These are phyloP conservation scores for Nissolia schottii DNA, from an alignment of 306 rosid species.

Conservation along the genomic window DNA sequence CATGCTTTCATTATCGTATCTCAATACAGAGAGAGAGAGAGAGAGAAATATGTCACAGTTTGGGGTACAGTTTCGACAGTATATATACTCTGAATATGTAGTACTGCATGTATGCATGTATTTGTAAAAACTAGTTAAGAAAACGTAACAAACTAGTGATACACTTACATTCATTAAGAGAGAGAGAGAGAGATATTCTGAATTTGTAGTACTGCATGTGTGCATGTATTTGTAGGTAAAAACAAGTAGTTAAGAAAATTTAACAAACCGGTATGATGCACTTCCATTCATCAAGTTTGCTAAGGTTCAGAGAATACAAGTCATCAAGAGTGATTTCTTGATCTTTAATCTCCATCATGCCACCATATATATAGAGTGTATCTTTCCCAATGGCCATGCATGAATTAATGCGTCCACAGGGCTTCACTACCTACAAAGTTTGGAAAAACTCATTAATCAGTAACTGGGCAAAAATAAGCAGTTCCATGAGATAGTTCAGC, in stretches of 20 bases:
- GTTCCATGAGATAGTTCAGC: slow-evolving; percentile 17
- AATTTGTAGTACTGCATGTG: neutral
- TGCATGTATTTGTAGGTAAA: slow-evolving; percentile 12
- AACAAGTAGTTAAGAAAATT: slow-evolving; percentile 15
- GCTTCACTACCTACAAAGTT: slow-evolving; percentile 64
- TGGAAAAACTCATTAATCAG: slow-evolving; percentile 28
- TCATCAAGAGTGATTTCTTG: slow-evolving; percentile 90
- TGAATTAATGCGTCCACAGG: slow-evolving; percentile 96
- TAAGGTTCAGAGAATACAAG: slow-evolving; percentile 83
- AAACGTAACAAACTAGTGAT: too few species aligned
- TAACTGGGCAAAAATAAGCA: slow-evolving; percentile 14
- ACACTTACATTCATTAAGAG: too few species aligned
- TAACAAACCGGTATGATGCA: slow-evolving; percentile 88
- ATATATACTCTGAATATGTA: neutral
- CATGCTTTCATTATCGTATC: neutral
- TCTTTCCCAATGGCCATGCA: slow-evolving; percentile 89
- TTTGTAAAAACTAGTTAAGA: too few species aligned
- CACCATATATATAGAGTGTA: slow-evolving; percentile 80
- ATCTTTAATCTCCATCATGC: slow-evolving; percentile 96
- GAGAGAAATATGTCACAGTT: neutral
- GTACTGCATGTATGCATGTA: too few species aligned
- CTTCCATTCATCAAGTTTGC: slow-evolving; percentile 99
- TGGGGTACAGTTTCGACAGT: neutral
- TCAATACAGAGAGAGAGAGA: neutral
- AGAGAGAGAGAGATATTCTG: too few species aligned